A percentile compares a stretch with the other conserved stretches of the same genome.
These are phyloP conservation scores for Lablab purpureus DNA, from an alignment of 306 rosid genomes.

Conservation along the genomic window DNA sequence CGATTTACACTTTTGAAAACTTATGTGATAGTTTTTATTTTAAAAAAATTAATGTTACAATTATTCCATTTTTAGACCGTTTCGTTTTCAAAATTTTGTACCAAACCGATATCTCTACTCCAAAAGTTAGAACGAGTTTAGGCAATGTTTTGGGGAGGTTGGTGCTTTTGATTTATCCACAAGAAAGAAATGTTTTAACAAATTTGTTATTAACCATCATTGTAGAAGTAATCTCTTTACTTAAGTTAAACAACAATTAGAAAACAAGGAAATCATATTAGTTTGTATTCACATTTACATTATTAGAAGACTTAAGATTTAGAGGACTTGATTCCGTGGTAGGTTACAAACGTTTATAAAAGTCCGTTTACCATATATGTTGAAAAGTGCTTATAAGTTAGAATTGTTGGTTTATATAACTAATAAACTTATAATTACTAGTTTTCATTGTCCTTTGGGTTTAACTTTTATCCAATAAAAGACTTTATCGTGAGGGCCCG, in stretches of 20 bases:
- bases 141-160: not conserved
- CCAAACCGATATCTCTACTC: not conserved
- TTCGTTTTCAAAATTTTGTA: not conserved
- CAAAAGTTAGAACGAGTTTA: not conserved
- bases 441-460: not conserved
- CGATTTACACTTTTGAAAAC: too few species aligned
- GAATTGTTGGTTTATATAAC: constrained; percentile 23
- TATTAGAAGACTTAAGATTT: constrained; percentile 3
- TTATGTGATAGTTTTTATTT: too few species aligned
- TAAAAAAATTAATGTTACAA: too few species aligned
- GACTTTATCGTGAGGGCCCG: constrained; percentile 7
- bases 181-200: constrained; percentile 21
- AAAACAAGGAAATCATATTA: not conserved
- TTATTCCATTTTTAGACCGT: too few species aligned
- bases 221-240: not conserved
- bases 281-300: not conserved
- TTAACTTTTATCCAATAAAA: constrained; percentile 24
- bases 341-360: not conserved
- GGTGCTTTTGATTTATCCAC: constrained; percentile 1
- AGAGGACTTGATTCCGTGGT: not conserved
- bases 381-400: not conserved
- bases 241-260: not conserved
- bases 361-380: not conserved
- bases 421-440: not conserved
- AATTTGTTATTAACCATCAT: not conserved